Percentiles rank a stretch among this genome's conserved stretches.
These are phyloP conservation scores for Veloboletus limbatus DNA, from an alignment of 1,284 basidiomycete species.

Conservation along the genomic window DNA sequence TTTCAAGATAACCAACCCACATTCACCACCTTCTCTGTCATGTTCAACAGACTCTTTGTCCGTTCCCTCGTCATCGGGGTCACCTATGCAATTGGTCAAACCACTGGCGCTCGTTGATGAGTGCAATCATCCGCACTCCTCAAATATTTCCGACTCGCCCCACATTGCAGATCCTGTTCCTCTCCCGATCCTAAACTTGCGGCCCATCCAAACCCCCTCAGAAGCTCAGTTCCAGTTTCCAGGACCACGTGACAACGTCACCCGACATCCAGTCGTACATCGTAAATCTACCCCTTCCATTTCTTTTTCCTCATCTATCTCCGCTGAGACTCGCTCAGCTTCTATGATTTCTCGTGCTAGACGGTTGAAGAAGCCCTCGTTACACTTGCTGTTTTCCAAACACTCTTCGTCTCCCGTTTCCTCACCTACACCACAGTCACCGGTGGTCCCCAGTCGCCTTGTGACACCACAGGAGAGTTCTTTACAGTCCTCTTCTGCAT, in stretches of 20 bases:
- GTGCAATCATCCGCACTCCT: slow-evolving; percentile 18
- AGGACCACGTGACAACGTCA: slow-evolving; percentile 31
- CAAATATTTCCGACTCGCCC: slow-evolving; percentile 22
- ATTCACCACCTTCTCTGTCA: slow-evolving; percentile 40
- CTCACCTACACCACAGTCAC: slow-evolving; percentile 20
- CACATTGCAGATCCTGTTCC: slow-evolving; percentile 29
- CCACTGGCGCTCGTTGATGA: slow-evolving; percentile 26
- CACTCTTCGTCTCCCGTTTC: slow-evolving; percentile 41
- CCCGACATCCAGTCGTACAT: slow-evolving; percentile 33
- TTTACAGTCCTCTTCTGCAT: slow-evolving; percentile 21
- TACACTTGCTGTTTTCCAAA: slow-evolving; percentile 53
- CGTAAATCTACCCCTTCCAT: slow-evolving; percentile 41
- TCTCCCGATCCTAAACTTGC: slow-evolving; percentile 28
- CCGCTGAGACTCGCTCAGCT: slow-evolving; percentile 24
- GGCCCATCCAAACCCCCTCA: slow-evolving; percentile 11
- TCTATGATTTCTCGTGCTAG: slow-evolving; percentile 33
- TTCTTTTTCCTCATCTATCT: slow-evolving; percentile 33
- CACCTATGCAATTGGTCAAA: slow-evolving; percentile 33
- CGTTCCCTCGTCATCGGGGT: slow-evolving; percentile 42
- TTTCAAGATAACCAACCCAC: slow-evolving; percentile 34
- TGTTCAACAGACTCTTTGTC: slow-evolving; percentile 47
- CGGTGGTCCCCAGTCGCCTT: slow-evolving; percentile 3
- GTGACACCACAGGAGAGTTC: slow-evolving; percentile 11
- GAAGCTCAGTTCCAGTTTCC: slow-evolving; percentile 42
- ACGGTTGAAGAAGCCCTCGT: slow-evolving; percentile 52